Evolutionary conservation across 139 green algal genomes (phyloP).

Genomic region (Coccomyxa sp.): DNA sequence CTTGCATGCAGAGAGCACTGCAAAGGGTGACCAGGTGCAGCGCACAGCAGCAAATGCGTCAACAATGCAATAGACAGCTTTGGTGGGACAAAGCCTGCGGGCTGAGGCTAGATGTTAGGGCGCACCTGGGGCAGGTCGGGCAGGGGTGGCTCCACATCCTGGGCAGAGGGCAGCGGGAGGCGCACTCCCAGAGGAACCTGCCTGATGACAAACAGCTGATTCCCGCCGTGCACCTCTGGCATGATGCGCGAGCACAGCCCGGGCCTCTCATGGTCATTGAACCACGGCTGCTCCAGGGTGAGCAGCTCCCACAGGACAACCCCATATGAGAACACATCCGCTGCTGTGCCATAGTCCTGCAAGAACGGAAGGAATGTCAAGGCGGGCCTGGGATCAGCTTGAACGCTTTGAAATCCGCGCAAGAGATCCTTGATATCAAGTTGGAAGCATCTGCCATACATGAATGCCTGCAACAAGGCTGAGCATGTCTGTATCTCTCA

Average conservation of each 20-base stretch:
- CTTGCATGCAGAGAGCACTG: not conserved
- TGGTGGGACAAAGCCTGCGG: not conserved
- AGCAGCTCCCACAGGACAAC: slow-evolving; percentile 31
- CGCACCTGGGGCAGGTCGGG: slow-evolving; percentile 25
- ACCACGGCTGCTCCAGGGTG: slow-evolving; percentile 8
- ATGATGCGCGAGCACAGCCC: slow-evolving; percentile 9
- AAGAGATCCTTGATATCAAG: not conserved
- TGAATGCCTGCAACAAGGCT: not conserved
- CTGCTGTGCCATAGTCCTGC: slow-evolving; percentile 28
- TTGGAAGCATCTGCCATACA: not conserved
- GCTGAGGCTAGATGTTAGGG: not conserved
- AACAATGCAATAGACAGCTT: too few species aligned
- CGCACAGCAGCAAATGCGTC: not conserved
- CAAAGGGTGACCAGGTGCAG: not conserved
- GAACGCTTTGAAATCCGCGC: not conserved
- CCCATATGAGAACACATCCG: slow-evolving; percentile 48
- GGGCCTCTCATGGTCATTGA: slow-evolving; percentile 1
- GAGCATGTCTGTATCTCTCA: not conserved
- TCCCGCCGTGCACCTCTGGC: not conserved
- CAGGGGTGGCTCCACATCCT: slow-evolving; percentile 10
- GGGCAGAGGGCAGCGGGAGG: slow-evolving; percentile 8
- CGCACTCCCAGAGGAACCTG: slow-evolving; percentile 19
- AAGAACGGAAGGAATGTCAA: not conserved
- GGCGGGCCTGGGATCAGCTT: not conserved
- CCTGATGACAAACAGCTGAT: slow-evolving; percentile 13